Percentiles rank a stretch among this genome's conserved stretches.
These are phyloP conservation scores for Fusarium udum DNA, from an alignment of 2,329 filamentous ascomycete genomes.

Conservation along the genomic window DNA sequence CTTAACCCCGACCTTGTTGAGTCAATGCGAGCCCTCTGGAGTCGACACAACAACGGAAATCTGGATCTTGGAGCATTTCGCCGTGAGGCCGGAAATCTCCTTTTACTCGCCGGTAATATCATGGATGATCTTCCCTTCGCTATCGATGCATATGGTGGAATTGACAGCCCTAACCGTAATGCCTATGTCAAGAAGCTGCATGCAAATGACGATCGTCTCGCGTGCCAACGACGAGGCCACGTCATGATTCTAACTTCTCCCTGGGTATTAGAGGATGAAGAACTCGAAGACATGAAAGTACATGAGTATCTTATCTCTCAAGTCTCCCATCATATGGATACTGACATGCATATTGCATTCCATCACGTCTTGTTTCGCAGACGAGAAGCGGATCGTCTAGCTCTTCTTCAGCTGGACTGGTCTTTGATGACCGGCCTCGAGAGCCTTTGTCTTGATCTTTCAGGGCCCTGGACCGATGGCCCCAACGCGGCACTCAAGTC, in stretches of 20 bases:
- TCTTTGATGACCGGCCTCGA: conserved; percentile 11
- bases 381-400: not conserved
- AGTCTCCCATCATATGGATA: not conserved
- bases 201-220: not conserved
- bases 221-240: conserved; percentile 10
- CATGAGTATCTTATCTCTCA: not conserved
- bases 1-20: not conserved
- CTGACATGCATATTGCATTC: not conserved
- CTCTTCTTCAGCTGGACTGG: conserved; percentile 7
- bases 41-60: not conserved
- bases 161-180: not conserved
- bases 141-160: not conserved
- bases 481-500: not conserved
- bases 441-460: conserved; percentile 22
- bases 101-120: not conserved
- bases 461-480: not conserved
- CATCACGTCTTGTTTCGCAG: not conserved
- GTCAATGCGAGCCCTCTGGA: not conserved
- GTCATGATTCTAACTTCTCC: conserved; percentile 7
- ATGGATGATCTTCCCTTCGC: not conserved
- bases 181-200: not conserved
- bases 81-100: not conserved
- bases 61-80: not conserved
- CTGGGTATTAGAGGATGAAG: not conserved
- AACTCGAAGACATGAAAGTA: not conserved